phyloP scores from a whole-genome alignment of 2,329 filamentous ascomycete genomes.

The Neocucurbitaria cava region DNA sequence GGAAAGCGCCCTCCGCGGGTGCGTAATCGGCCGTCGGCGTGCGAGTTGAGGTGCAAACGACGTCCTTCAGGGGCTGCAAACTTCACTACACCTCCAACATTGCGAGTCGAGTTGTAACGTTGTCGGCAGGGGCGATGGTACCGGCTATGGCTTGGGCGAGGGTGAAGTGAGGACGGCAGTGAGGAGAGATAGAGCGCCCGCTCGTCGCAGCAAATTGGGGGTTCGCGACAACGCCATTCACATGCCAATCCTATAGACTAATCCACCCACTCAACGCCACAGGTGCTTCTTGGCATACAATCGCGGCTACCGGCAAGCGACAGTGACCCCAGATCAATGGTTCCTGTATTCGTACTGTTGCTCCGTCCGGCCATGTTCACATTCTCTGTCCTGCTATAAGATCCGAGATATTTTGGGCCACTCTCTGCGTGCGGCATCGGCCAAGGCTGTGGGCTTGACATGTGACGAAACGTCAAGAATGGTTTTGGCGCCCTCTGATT shows the following conservation, averaged over 20 bases:
- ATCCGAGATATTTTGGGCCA: background rate
- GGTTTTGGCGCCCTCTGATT: background rate
- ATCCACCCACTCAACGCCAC: conserved; percentile 23
- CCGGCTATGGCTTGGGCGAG: conserved; percentile 10
- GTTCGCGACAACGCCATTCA: conserved; percentile 24
- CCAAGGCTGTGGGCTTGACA: background rate
- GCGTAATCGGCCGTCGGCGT: conserved; percentile 14
- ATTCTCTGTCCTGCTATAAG: background rate
- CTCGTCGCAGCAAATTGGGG: conserved; percentile 23
- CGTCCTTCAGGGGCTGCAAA: conserved; percentile 17
- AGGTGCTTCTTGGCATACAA: conserved; percentile 16
- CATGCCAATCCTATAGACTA: conserved; percentile 34
- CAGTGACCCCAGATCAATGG: background rate
- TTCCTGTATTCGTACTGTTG: background rate
- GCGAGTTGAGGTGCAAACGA: conserved; percentile 20
- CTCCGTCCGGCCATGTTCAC: background rate
- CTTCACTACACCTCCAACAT: conserved; percentile 6
- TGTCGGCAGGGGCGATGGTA: conserved; percentile 3
- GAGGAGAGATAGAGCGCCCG: conserved; percentile 10
- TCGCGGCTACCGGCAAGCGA: background rate
- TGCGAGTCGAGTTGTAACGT: background rate
- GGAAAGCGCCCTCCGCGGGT: conserved; percentile 21
- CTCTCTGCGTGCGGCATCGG: background rate
- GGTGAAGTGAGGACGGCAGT: conserved; percentile 6
- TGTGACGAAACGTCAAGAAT: background rate